Percentiles rank a stretch among this genome's conserved stretches.
Evolutionary conservation across 352 stramenopile species (phyloP).

Genomic region (Phytophthora idaei): DNA sequence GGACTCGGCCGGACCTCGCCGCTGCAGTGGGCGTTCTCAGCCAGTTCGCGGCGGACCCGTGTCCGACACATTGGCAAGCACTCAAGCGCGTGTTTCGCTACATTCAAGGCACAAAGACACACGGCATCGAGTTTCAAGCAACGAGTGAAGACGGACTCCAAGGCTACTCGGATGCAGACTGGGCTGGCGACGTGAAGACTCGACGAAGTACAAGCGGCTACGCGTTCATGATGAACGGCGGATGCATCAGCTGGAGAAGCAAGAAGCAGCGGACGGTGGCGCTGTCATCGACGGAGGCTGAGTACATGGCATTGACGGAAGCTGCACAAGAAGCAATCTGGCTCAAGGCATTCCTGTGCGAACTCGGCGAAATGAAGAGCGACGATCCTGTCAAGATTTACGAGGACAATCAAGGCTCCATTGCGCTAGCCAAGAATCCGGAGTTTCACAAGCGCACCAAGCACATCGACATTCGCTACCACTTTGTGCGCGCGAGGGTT

Average conservation of each 20-base stretch:
- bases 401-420: too few species aligned
- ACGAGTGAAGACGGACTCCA: neutral
- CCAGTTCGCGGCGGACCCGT: neutral
- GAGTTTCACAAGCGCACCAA: too few species aligned
- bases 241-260: too few species aligned
- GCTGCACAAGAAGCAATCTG: neutral
- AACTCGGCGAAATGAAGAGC: too few species aligned
- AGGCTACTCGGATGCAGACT: conserved; percentile 3
- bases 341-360: neutral
- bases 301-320: neutral
- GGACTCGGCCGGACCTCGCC: neutral
- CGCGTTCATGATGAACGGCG: too few species aligned
- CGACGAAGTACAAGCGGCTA: neutral
- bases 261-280: too few species aligned
- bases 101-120: neutral
- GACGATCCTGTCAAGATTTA: too few species aligned
- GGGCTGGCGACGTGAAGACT: neutral
- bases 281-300: too few species aligned
- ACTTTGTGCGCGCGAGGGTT: too few species aligned
- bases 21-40: neutral
- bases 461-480: too few species aligned
- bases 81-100: neutral
- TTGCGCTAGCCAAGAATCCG: too few species aligned
- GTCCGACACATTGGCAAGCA: neutral
- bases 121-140: neutral